phyloP scores from a whole-genome alignment of 2,329 filamentous ascomycete species.

The Phaeoacremonium minimum region DNA sequence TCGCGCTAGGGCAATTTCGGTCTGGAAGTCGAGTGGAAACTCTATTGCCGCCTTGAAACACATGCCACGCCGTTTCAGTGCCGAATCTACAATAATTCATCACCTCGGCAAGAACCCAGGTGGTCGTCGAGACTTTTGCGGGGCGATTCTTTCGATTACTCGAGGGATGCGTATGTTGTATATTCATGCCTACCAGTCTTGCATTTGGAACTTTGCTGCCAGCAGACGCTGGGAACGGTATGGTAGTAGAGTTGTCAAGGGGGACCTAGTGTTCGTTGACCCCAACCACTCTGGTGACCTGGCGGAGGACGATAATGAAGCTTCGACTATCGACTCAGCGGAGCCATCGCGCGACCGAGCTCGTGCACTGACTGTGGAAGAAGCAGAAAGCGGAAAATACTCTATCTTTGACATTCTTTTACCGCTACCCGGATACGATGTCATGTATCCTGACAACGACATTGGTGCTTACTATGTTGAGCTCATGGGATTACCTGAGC shows the following conservation, averaged over 20 bases:
- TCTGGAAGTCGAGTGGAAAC: constrained; percentile 63
- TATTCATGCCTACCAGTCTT: constrained; percentile 91
- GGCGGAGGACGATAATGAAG: constrained; percentile 59
- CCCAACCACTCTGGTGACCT: constrained; percentile 31
- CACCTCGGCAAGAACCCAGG: constrained; percentile 57
- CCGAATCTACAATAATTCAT: constrained; percentile 73
- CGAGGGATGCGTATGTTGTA: constrained; percentile 89
- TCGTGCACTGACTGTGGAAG: constrained; percentile 69
- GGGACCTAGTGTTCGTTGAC: constrained; percentile 71
- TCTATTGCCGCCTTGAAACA: constrained; percentile 56
- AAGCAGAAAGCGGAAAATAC: constrained; percentile 72
- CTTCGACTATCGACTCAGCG: constrained; percentile 50
- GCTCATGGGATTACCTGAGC: constrained; percentile 78
- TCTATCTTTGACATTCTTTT: constrained; percentile 85
- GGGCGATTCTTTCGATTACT: constrained; percentile 75
- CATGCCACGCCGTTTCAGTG: constrained; percentile 77
- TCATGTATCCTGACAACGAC: constrained; percentile 79
- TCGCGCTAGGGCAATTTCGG: constrained; percentile 73
- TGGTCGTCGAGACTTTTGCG: constrained; percentile 66
- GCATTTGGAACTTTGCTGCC: constrained; percentile 86
- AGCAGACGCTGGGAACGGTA: constrained; percentile 76
- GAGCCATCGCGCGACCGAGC: constrained; percentile 50
- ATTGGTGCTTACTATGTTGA: constrained; percentile 78
- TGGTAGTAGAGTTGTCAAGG: constrained; percentile 70
- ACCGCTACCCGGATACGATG: constrained; percentile 86